These are phyloP conservation scores for Xylariaceae sp. DNA, from an alignment of 2,329 filamentous ascomycete species.

Conservation along the genomic window DNA sequence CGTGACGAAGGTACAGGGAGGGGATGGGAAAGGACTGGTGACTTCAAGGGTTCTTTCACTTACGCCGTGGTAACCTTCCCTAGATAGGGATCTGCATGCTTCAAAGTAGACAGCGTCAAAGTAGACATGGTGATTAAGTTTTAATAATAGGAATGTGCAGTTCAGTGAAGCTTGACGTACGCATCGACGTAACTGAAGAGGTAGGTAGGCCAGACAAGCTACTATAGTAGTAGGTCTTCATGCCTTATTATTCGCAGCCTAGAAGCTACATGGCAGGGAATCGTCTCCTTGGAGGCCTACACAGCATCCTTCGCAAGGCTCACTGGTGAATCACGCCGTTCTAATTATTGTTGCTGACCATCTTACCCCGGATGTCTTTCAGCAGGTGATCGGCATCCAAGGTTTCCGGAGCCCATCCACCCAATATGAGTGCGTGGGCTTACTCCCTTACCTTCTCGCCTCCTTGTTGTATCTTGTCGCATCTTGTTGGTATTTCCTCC, in stretches of 20 bases:
- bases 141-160: no score
- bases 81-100: constrained; percentile 21
- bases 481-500: no score
- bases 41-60: constrained; percentile 10
- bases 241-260: neutral
- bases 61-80: constrained; percentile 31
- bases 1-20: neutral
- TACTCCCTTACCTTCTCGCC: no score
- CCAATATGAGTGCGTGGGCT: no score
- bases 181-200: neutral
- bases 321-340: neutral
- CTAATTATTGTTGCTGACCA: constrained; percentile 17
- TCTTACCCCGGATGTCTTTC: neutral
- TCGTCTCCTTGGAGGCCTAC: neutral
- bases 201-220: neutral
- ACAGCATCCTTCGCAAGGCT: constrained; percentile 1
- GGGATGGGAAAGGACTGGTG: neutral
- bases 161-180: neutral
- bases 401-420: neutral
- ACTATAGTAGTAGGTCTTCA: no score
- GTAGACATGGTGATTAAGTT: neutral
- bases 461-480: no score
- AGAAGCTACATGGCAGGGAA: no score
- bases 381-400: neutral
- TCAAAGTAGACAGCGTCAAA: constrained; percentile 3